A percentile compares a stretch with the other conserved stretches of the same genome.
Evolutionary conservation across 192 early-diverging fungal species (phyloP).

Genomic region (Coemansia sp.): DNA sequence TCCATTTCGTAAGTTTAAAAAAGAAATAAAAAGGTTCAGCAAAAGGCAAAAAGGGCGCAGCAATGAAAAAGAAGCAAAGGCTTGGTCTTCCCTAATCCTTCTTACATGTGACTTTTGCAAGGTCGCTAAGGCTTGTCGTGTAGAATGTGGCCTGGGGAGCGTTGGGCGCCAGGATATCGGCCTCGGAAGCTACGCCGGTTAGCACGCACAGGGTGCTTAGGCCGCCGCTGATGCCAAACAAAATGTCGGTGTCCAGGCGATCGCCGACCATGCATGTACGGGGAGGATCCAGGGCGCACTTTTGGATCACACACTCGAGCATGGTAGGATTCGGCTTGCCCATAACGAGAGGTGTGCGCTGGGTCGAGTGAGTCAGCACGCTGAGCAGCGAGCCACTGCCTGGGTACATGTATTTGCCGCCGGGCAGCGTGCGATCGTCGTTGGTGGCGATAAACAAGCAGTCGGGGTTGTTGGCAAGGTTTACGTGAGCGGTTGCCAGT

Average conservation of each 20-base stretch:
- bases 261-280: constrained; percentile 98
- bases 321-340: constrained; percentile 94
- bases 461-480: constrained; percentile 66
- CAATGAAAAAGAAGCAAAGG: background rate
- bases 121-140: constrained; percentile 36
- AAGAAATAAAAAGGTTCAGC: background rate
- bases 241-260: constrained; percentile 93
- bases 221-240: constrained; percentile 86
- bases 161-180: constrained; percentile 18
- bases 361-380: constrained; percentile 74
- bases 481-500: constrained; percentile 85
- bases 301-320: constrained; percentile 87
- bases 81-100: constrained; percentile 3
- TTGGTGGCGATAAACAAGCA: constrained; percentile 92
- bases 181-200: constrained; percentile 66
- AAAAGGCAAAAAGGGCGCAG: constrained; percentile 1
- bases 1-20: constrained; percentile 11
- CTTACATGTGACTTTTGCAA: constrained; percentile 11
- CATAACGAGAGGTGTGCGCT: constrained; percentile 75
- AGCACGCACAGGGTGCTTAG: constrained; percentile 86
- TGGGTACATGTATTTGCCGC: constrained; percentile 71
- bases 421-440: constrained; percentile 86
- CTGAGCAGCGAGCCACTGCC: constrained; percentile 80
- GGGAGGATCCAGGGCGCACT: constrained; percentile 73
- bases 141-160: constrained; percentile 47